Conservation (phyloP, 208 protist genomes). For the Wallacemonas sp. region DNA sequence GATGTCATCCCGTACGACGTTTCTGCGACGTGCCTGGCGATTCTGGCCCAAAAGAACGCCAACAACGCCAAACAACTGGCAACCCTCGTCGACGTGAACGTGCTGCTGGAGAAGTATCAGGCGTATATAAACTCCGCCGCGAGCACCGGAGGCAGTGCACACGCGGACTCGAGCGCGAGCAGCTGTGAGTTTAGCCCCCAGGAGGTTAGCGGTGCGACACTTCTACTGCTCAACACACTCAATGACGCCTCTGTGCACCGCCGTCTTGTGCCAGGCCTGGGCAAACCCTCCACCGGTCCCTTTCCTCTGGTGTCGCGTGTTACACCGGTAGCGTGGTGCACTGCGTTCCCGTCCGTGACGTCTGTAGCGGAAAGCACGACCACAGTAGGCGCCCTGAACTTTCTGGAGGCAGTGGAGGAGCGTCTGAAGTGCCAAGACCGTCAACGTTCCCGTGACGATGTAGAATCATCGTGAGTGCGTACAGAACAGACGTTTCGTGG, state of each 20-base stretch:
- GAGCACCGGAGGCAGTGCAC: no score
- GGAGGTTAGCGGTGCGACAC: conserved; percentile 61
- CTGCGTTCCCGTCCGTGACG: conserved; percentile 17
- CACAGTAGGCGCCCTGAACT: conserved; percentile 21
- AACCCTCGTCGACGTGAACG: conserved; percentile 17
- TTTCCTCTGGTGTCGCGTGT: conserved; percentile 42
- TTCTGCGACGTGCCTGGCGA: conserved; percentile 58
- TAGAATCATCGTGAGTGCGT: no score
- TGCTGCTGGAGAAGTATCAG: conserved; percentile 45
- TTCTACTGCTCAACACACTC: conserved; percentile 53
- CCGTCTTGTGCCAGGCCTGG: conserved; percentile 29
- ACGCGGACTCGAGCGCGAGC: conserved; percentile 13
- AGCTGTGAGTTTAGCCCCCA: conserved; percentile 14
- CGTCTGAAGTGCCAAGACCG: conserved; percentile 29
- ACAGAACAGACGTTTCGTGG: no score
- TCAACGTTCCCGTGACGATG: no score
- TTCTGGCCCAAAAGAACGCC: conserved; percentile 50
- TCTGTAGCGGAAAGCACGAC: neutral
- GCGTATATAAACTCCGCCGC: no score
- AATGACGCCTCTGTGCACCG: conserved; percentile 43
- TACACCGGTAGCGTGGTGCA: conserved; percentile 52
- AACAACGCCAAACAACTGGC: conserved; percentile 50
- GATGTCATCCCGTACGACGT: conserved; percentile 83
- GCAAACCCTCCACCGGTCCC: conserved; percentile 15
- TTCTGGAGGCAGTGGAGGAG: conserved; percentile 32